Evolutionary conservation across 2,329 filamentous ascomycete species (phyloP), one percentile per base, ranked within the genome.

Genomic region (Phoma sp.): DNA sequence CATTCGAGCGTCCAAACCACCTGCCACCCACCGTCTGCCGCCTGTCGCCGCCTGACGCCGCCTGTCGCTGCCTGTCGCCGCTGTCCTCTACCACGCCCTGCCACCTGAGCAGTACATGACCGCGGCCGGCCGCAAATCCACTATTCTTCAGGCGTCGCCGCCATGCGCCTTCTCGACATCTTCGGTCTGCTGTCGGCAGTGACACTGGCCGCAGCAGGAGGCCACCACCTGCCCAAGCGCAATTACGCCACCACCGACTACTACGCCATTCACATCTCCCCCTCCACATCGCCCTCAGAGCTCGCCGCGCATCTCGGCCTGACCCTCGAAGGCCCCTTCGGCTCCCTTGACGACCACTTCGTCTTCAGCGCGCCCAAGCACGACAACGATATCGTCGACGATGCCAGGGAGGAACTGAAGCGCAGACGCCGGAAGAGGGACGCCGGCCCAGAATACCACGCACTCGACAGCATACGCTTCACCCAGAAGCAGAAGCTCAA

Each of bases 211-310:
- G 64, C 71, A 19, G 69, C 68, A 45, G 64, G 61, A 32, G 31
- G 33, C 44, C 59, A 58, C 44, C 70, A 69, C 61, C 74, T 85
- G 39, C 79, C 81, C 44, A 79, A 82, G 60, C 88, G 90, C 65
- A 84, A 95, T 71, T 91, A 96, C 80, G 84, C 89, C 44, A 82
- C 84, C 35, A 86, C 92, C 76, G 94, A 99, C 76, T 98, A 96
- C 78, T 97, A 98, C 74, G 92, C 96, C 61, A 82, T 99, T 41
- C 90, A 97, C 63, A 84, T 99, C 69, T 85, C 89, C 55, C 78
- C 84, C 12, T 80, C 84, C 33, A 81, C 84, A 6, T 82, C 86
- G 13, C 92, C 92, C 15, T 77, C 84, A 22, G 81, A 88, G 36
- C 81, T 97, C 60, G 92, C 92, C 25, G 78, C 80, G 40, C 82